Percentiles rank a stretch among this genome's conserved stretches.
These are phyloP conservation scores for Ogataea philodendri DNA, from an alignment of 805 yeast species.

Conservation along the genomic window DNA sequence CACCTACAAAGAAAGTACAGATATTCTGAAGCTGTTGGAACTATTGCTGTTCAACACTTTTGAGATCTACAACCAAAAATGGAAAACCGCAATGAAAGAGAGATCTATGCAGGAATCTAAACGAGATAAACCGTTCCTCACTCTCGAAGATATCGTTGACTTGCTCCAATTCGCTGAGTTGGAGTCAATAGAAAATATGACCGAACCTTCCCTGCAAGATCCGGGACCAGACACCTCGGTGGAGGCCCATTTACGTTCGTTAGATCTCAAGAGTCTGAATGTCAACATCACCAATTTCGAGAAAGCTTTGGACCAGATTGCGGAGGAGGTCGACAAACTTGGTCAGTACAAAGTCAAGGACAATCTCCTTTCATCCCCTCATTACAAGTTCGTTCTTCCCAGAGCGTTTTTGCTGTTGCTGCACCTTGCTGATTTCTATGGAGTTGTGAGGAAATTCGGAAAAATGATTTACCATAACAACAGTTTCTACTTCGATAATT, in stretches of 20 bases:
- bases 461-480: constrained; percentile 47
- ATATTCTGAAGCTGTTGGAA: constrained; percentile 29
- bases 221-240: constrained; percentile 23
- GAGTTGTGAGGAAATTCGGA: constrained; percentile 46
- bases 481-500: constrained; percentile 41
- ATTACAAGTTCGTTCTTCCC: constrained; percentile 38
- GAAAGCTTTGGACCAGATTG: constrained; percentile 30
- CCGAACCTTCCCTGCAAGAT: constrained; percentile 6
- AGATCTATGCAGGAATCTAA: constrained; percentile 12
- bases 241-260: constrained; percentile 19
- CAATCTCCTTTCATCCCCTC: constrained; percentile 22
- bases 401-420: constrained; percentile 40
- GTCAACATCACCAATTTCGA: constrained; percentile 31
- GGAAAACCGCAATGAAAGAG: constrained; percentile 28
- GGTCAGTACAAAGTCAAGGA: constrained; percentile 25
- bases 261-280: constrained; percentile 26
- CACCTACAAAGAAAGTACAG: constrained; percentile 27
- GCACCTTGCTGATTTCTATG: constrained; percentile 50
- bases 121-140: constrained; percentile 15
- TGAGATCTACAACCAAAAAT: constrained; percentile 27
- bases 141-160: constrained; percentile 20
- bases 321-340: constrained; percentile 23
- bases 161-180: constrained; percentile 21
- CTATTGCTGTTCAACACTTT: constrained; percentile 30
- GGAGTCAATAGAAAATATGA: constrained; percentile 13